Conservation (phyloP, 148 eudicot genomes). For the Gaultheria prostrata region DNA sequence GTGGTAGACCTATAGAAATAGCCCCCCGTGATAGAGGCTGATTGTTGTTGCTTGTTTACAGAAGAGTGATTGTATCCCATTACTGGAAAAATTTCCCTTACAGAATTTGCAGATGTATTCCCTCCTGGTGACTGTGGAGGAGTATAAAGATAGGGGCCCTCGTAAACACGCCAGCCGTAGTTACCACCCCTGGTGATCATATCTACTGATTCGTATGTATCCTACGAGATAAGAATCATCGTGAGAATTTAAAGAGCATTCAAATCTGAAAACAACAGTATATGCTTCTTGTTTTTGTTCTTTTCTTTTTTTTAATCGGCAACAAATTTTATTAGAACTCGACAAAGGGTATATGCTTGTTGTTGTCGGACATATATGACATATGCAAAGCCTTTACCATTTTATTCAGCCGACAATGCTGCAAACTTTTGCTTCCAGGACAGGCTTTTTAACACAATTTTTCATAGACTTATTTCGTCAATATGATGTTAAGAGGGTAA, state of each 20-base stretch:
- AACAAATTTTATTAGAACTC: no score
- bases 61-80: constrained; percentile 84
- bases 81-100: constrained; percentile 58
- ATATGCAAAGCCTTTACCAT: no score
- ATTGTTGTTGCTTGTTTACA: constrained; percentile 55
- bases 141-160: constrained; percentile 48
- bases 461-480: no score
- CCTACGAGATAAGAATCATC: constrained; percentile 28
- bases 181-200: constrained; percentile 70
- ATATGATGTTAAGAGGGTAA: background rate
- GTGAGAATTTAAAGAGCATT: background rate
- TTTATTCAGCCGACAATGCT: no score
- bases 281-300: background rate
- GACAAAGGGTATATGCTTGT: no score
- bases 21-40: constrained; percentile 87
- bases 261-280: background rate
- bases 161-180: constrained; percentile 81
- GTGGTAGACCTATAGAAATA: constrained; percentile 68
- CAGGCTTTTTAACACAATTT: background rate
- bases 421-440: no score
- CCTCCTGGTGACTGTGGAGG: constrained; percentile 62
- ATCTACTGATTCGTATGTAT: constrained; percentile 67
- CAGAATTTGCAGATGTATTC: constrained; percentile 59
- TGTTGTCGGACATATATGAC: background rate
- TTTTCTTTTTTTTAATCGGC: no score